Evolutionary conservation across 257 asterid species (phyloP).

Genomic region (Solanum corneliomulleri): DNA sequence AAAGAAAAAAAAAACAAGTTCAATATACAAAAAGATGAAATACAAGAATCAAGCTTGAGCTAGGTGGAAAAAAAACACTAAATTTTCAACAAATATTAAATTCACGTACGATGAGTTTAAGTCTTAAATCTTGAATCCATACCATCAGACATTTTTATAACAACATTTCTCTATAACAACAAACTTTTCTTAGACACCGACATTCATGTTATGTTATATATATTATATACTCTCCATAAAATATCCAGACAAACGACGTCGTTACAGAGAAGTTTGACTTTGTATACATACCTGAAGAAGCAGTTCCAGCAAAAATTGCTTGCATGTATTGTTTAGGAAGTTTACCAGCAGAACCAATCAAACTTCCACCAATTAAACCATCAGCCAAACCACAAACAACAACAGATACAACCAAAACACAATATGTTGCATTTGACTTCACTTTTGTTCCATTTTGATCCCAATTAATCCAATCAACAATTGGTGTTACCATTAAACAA

Average conservation of each 20-base stretch:
- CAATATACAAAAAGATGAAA: not conserved
- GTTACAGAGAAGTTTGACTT: not conserved
- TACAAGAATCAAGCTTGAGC: not conserved
- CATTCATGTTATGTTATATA: not conserved
- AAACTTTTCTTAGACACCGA: not conserved
- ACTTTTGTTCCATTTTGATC: not conserved
- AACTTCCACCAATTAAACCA: slow-evolving; percentile 58
- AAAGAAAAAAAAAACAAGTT: not conserved
- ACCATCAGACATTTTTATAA: not conserved
- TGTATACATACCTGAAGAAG: slow-evolving; percentile 68
- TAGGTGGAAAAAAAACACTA: not conserved
- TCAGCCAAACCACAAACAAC: slow-evolving; percentile 58
- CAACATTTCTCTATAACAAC: not conserved
- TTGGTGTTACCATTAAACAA: slow-evolving; percentile 44
- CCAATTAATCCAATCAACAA: slow-evolving; percentile 35
- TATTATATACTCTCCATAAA: not conserved
- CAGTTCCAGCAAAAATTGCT: slow-evolving; percentile 78
- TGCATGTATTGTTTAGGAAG: slow-evolving; percentile 78
- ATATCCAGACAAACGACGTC: not conserved
- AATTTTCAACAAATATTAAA: not conserved
- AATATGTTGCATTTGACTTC: slow-evolving; percentile 19
- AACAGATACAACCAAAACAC: slow-evolving; percentile 37
- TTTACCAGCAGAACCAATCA: slow-evolving; percentile 57
- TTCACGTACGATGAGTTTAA: not conserved
- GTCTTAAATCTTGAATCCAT: not conserved